Base-by-base conservation (phyloP, 805 yeast species). In the Trichomonascus vanleenenianus region DNA sequence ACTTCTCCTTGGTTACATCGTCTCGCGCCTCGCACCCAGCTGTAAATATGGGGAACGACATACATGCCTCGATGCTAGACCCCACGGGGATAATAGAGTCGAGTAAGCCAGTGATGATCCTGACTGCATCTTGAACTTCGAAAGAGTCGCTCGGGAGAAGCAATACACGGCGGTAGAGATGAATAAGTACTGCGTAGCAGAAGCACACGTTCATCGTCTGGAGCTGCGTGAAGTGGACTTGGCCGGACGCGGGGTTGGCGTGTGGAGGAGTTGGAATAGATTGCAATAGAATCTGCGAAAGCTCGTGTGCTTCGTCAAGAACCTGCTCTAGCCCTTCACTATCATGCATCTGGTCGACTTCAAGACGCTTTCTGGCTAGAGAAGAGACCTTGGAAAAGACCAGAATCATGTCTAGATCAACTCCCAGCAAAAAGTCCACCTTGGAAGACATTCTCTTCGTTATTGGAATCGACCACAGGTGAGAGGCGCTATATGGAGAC, bases 391-490 rank as follows among this genome's bases (percentile, higher is more conserved):
- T 72, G 16, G 81, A 71, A 50, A 77, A 76, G 30, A 73, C 68
- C 0, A 84, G 81, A 16, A 84, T 64, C 46, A 83, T 70, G 49
- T 69, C 70, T 10, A 79, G 67, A 51, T 84, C 88, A 58, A 85
- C 76, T 1, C 93, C 94, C 15, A 57, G 50, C 11, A 57, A 46
- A 22, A 54, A 46, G 30, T 57, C 58, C 27, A 54, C 45, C 9
- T 40, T 46, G 7, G 46, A n/a, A 9, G 39, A 44, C 20, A 42
- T 35, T 7, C 20, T 30, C 32, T 39, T 14, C 15, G 30, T 25
- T 11, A 33, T 41, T 19, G 30, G 53, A 20, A 20, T 56, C 45
- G 65, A 63, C 53, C 63, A 65, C 42, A 34, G 61, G 58, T 6
- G 70, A 42, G 42, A 62, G 55, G 31, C 83, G 35, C 40, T 41